These are phyloP conservation scores for Elsinoe fawcettii DNA, from an alignment of 2,329 filamentous ascomycete genomes.

Conservation along the genomic window DNA sequence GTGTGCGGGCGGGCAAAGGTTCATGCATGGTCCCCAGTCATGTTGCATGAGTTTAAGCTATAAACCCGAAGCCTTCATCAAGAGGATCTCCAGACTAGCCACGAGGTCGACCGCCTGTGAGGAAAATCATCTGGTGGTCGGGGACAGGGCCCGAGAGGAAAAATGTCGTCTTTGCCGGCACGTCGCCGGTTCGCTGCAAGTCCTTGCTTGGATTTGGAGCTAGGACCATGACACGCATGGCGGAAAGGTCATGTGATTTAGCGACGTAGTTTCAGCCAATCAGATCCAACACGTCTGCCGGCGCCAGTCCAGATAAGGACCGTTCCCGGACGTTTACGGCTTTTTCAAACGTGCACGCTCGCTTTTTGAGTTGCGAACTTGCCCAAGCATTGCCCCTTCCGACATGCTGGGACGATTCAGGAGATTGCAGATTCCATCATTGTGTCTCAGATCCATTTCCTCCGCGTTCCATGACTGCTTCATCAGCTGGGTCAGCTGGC, in stretches of 20 bases:
- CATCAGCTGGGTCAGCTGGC: background rate
- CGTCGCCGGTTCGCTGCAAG: constrained; percentile 6
- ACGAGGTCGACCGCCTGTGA: constrained; percentile 1
- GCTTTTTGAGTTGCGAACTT: constrained; percentile 11
- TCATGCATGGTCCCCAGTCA: constrained; percentile 13
- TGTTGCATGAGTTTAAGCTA: constrained; percentile 7
- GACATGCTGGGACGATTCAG: constrained; percentile 12
- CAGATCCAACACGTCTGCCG: background rate
- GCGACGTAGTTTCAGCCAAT: background rate
- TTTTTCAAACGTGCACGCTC: constrained; percentile 8
- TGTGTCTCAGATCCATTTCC: constrained; percentile 12
- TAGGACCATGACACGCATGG: background rate
- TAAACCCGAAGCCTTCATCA: background rate
- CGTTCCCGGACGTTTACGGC: constrained; percentile 10
- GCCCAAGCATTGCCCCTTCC: constrained; percentile 13
- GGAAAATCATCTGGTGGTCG: constrained; percentile 6
- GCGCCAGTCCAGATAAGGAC: background rate
- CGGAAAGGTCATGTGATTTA: background rate
- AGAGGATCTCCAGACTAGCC: constrained; percentile 12
- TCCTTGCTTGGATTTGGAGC: background rate
- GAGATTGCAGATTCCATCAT: constrained; percentile 4
- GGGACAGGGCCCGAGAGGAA: background rate
- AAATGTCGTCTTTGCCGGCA: background rate
- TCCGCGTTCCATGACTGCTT: constrained; percentile 10
- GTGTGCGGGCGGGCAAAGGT: background rate